Evolutionary conservation across 331 rosid genomes (phyloP), one percentile per base, ranked within the genome.

Genomic region (Stylosanthes scabra): DNA sequence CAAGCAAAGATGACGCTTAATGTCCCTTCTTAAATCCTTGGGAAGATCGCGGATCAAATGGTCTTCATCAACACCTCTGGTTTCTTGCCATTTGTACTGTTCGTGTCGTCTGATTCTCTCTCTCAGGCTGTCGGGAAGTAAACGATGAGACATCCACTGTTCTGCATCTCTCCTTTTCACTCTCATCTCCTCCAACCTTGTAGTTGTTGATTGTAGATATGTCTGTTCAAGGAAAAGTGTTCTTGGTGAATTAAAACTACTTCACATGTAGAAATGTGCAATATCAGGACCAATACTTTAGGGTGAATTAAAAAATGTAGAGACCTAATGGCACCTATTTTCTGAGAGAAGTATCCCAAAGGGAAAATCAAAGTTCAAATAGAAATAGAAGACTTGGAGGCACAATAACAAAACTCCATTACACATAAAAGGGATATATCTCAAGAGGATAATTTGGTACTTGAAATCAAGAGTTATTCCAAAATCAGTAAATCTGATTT

Each of bases 61-160:
- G 51, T 91, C 95, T 83, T 91, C 98, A 59, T 94, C 96, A 58
- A 91, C 97, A 61, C 97, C 97, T 83, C 97, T 86, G 52, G 97
- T 94, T 87, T 94, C 98, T 80, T 88, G 98, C 98, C 98, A 94
- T 84, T 80, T 94, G 92, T 89, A 91, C 44, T 94, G 98, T 51
- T 91, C 97, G 49, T 89, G 89, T 63, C 95, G 85, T 79, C 97
- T 90, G 77, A 94, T 91, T 60, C 97, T 87, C 81, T 89, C 89
- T 82, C 91, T 86, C 75, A 94, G 76, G 85, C 81, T 81, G 61
- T 91, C 95, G 2, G 98, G 97, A 70, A 94, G 96, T 71, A 91
- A 75, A 13, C 98, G 89, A 82, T 94, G 97, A 54, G 97, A 85
- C 98, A 94, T 94, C 98, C 98, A 94, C 81, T 91, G 97, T 74